Evolutionary conservation across 768 basidiomycete genomes (phyloP).

Genomic region (Rhodosporidiobolus sp.): DNA sequence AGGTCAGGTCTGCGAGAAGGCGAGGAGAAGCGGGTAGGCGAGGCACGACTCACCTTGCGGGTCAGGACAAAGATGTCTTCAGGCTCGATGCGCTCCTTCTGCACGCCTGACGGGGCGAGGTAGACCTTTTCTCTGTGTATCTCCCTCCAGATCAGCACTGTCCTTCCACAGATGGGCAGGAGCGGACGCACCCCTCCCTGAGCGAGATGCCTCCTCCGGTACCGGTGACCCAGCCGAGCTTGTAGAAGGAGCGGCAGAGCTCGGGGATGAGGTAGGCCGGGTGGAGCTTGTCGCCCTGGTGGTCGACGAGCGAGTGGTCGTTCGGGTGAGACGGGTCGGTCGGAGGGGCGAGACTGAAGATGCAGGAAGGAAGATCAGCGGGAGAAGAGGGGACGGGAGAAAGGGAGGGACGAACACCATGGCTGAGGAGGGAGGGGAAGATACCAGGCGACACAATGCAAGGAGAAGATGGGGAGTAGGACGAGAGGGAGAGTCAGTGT

Average conservation of each 20-base stretch:
- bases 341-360: conserved; percentile 31
- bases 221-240: conserved; percentile 87
- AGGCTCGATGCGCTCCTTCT: conserved; percentile 80
- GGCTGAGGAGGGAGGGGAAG: neutral
- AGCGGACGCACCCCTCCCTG: conserved; percentile 43
- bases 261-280: conserved; percentile 89
- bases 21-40: neutral
- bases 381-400: neutral
- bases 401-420: conserved; percentile 10
- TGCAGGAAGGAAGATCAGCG: neutral
- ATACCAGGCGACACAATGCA: too few relatives aligned
- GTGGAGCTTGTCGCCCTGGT: conserved; percentile 53
- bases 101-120: conserved; percentile 84
- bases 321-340: conserved; percentile 24
- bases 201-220: conserved; percentile 59
- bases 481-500: neutral
- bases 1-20: too few relatives aligned
- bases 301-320: conserved; percentile 45
- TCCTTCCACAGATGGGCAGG: neutral
- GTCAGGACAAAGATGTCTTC: conserved; percentile 84
- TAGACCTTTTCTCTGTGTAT: conserved; percentile 64
- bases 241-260: conserved; percentile 77
- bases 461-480: neutral
- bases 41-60: conserved; percentile 49
- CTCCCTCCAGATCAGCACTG: neutral